Base-by-base conservation (phyloP, 2,329 filamentous ascomycete genomes). In the Botrytis elliptica region DNA sequence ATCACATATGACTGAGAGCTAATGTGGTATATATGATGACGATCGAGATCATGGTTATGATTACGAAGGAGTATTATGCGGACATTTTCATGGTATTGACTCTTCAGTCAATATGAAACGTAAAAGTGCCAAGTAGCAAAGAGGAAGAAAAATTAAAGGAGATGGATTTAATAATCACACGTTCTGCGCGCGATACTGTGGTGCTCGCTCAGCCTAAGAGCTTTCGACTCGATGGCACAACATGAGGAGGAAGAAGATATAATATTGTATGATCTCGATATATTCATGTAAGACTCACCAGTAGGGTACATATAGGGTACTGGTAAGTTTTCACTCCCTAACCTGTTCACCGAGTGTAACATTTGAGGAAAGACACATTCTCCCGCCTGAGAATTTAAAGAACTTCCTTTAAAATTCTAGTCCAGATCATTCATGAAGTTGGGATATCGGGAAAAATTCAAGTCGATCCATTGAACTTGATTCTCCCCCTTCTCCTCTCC, bases 91-190 rank as follows among this genome's bases (percentile, higher is more conserved):
- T 14, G 10, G 10, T 1, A 12, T 52, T 52, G 1, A n/a, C 22
- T 25, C 25, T 25, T 6, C 18, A n/a, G 46, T 1, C 10, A 52
- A 4, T 0, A 6, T 25, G 22, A 14, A 52, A 52, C 2, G 1
- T 3, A 14, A 14, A 2, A 16, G 5, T 52, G 4, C 12, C 25
- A n/a, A 52, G 1, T 52, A 16, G 25, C 0, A n/a, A 52, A 9
- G 25, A 14, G 25, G 12, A 7, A 52, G 5, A n/a, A n/a, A 16
- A 7, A 6, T 7, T 1, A 14, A 7, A 0, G 6, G 25, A 16
- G 49, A 55, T n/a, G 8, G 12, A 55, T n/a, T 7, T 16, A 12
- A 7, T 7, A 0, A 16, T 52, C 25, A 52, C 4, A 52, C 25
- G 12, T n/a, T 52, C 49, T 52, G 49, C 25, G 25, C 10, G 49